Evolutionary conservation across 75 land plant genomes (phyloP).

Genomic region (Sequoiadendron giganteum): DNA sequence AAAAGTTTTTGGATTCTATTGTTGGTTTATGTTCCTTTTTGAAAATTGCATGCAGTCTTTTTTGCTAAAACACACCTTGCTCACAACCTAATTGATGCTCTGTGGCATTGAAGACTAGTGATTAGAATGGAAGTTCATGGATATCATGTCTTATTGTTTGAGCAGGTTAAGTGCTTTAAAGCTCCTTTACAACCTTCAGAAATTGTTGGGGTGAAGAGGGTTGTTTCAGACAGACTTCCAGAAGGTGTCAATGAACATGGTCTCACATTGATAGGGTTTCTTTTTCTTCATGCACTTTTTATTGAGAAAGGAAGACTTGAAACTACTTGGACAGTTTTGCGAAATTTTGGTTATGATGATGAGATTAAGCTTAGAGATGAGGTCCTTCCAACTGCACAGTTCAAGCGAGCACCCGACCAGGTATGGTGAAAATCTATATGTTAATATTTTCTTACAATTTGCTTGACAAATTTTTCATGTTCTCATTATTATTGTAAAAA

Average conservation of each 20-base stretch:
- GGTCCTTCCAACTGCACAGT: constrained; percentile 52
- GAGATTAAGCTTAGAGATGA: constrained; percentile 87
- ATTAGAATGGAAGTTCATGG: neutral
- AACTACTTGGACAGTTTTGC: constrained; percentile 95
- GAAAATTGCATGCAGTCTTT: neutral
- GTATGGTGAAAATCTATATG: constrained; percentile 21
- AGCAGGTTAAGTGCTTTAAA: constrained; percentile 94
- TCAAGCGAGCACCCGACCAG: constrained; percentile 85
- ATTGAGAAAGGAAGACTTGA: constrained; percentile 97
- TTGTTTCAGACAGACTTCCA: constrained; percentile 85
- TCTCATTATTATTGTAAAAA: neutral
- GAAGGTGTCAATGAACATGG: constrained; percentile 94
- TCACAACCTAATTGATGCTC: neutral
- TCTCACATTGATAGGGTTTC: constrained; percentile 92
- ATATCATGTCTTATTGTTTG: constrained; percentile 6
- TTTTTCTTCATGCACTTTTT: constrained; percentile 93
- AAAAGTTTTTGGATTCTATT: neutral
- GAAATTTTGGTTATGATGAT: constrained; percentile 95
- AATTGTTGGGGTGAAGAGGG: constrained; percentile 90
- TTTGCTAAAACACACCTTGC: neutral
- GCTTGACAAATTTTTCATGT: neutral
- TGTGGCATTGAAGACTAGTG: neutral
- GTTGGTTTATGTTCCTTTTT: neutral
- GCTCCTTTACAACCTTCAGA: constrained; percentile 95
- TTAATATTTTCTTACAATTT: neutral